phyloP scores from a whole-genome alignment of 2,329 filamentous ascomycete species.

The Mariannaea elegans region DNA sequence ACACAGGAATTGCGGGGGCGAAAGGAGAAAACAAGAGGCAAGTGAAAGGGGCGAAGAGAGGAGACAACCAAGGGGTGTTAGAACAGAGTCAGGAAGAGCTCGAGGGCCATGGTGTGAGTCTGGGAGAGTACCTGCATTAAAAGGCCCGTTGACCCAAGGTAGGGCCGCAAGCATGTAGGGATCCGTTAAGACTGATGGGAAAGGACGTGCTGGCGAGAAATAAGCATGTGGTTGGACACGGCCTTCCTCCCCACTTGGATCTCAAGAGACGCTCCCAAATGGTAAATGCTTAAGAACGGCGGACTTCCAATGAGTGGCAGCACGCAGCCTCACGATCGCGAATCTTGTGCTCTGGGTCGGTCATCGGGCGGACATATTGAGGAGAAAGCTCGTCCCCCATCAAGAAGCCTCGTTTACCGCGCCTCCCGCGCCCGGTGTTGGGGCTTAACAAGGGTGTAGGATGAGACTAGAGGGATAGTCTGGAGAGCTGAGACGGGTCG shows the following conservation, averaged over 20 bases:
- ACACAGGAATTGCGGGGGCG: slow-evolving; percentile 36
- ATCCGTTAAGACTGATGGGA: background rate
- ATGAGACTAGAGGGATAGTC: background rate
- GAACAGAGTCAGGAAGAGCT: slow-evolving; percentile 40
- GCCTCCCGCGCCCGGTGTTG: slow-evolving; percentile 37
- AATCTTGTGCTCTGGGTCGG: slow-evolving; percentile 18
- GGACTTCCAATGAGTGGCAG: slow-evolving; percentile 35
- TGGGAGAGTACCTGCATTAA: slow-evolving; percentile 44
- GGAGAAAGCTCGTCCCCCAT: slow-evolving; percentile 31
- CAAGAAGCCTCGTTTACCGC: slow-evolving; percentile 27
- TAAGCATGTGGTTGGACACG: slow-evolving; percentile 35
- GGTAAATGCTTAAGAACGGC: slow-evolving; percentile 25
- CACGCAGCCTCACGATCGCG: slow-evolving; percentile 37
- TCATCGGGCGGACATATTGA: slow-evolving; percentile 36
- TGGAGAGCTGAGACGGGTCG: slow-evolving; percentile 7
- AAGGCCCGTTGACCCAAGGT: slow-evolving; percentile 35
- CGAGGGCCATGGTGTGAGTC: slow-evolving; percentile 39
- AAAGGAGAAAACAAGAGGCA: slow-evolving; percentile 38
- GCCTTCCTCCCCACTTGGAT: slow-evolving; percentile 33
- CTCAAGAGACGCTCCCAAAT: slow-evolving; percentile 18
- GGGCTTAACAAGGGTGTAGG: slow-evolving; percentile 4
- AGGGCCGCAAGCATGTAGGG: slow-evolving; percentile 8
- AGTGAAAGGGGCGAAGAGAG: slow-evolving; percentile 33
- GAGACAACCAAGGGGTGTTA: slow-evolving; percentile 41
- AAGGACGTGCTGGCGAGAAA: slow-evolving; percentile 23